Conservation (phyloP, 108 stramenopile genomes). For the Licmophora abbreviata region DNA sequence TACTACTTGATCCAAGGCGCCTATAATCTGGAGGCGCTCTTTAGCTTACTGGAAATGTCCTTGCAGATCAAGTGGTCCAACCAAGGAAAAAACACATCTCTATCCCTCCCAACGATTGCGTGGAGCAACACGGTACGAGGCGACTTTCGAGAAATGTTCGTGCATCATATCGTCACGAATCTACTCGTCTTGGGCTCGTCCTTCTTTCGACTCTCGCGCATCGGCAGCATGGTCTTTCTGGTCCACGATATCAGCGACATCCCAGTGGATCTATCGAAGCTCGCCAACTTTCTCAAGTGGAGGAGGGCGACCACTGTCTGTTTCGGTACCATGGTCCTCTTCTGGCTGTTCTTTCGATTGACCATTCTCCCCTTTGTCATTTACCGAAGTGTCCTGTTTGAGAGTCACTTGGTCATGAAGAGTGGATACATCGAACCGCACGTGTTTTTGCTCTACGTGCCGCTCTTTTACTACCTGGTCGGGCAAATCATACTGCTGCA, state of each 20-base stretch:
- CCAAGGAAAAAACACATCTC: slow-evolving; percentile 6
- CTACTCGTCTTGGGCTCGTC: slow-evolving; percentile 49
- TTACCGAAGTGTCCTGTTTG: slow-evolving; percentile 37
- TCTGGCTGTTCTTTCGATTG: slow-evolving; percentile 65
- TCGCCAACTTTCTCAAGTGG: slow-evolving; percentile 88
- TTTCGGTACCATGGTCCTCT: slow-evolving; percentile 51
- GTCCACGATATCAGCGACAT: slow-evolving; percentile 83
- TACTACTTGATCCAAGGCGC: slow-evolving; percentile 79
- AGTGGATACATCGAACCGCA: slow-evolving; percentile 21
- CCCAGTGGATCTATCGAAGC: slow-evolving; percentile 79
- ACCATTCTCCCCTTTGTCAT: slow-evolving; percentile 71
- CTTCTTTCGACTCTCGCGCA: slow-evolving; percentile 54
- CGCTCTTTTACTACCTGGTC: slow-evolving; percentile 50
- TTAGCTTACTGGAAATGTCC: slow-evolving; percentile 53
- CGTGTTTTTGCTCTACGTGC: slow-evolving; percentile 30
- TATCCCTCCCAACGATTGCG: slow-evolving; percentile 19
- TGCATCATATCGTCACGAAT: slow-evolving; percentile 84
- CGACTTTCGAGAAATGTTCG: slow-evolving; percentile 86
- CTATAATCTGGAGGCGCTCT: slow-evolving; percentile 80
- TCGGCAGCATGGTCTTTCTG: slow-evolving; percentile 76
- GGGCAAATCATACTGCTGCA: slow-evolving; percentile 58
- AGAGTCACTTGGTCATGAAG: slow-evolving; percentile 39
- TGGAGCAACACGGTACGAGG: slow-evolving; percentile 70
- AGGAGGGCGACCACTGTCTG: slow-evolving; percentile 66
- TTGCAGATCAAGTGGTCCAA: slow-evolving; percentile 16